Evolutionary conservation across 2,329 filamentous ascomycete genomes (phyloP).

Genomic region (Tricladium varicosporioides): DNA sequence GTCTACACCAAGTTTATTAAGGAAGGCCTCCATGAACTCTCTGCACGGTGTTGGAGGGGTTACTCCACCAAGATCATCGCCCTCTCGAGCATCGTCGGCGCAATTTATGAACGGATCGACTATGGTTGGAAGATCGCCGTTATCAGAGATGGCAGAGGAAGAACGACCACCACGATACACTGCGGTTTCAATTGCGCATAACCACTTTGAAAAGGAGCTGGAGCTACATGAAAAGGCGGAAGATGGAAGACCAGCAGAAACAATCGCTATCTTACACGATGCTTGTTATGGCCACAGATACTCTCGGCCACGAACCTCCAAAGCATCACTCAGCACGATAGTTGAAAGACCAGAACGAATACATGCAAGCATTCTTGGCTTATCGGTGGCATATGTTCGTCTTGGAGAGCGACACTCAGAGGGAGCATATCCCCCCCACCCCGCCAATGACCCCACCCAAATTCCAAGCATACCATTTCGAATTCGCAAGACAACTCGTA

Average conservation of each 20-base stretch:
- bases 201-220: slow-evolving; percentile 33
- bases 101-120: slow-evolving; percentile 37
- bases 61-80: slow-evolving; percentile 36
- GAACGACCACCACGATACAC: slow-evolving; percentile 41
- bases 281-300: slow-evolving; percentile 93
- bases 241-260: slow-evolving; percentile 47
- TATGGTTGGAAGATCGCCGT: slow-evolving; percentile 39
- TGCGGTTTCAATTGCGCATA: slow-evolving; percentile 42
- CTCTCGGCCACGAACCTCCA: slow-evolving; percentile 76
- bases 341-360: slow-evolving; percentile 93
- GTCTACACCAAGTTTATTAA: slow-evolving; percentile 40
- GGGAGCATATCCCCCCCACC: slow-evolving; percentile 65
- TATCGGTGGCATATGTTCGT: slow-evolving; percentile 87
- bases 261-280: slow-evolving; percentile 86
- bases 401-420: slow-evolving; percentile 77
- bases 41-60: slow-evolving; percentile 38
- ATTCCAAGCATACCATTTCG: slow-evolving; percentile 71
- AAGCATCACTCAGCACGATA: slow-evolving; percentile 70
- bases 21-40: slow-evolving; percentile 43
- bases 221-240: slow-evolving; percentile 27
- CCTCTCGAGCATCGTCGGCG: slow-evolving; percentile 42
- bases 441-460: slow-evolving; percentile 49
- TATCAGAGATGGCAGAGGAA: slow-evolving; percentile 34
- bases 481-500: slow-evolving; percentile 77
- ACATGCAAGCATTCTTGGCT: slow-evolving; percentile 76